Base-by-base conservation (phyloP, 2,329 filamentous ascomycete genomes). In the Aureobasidium sp. region DNA sequence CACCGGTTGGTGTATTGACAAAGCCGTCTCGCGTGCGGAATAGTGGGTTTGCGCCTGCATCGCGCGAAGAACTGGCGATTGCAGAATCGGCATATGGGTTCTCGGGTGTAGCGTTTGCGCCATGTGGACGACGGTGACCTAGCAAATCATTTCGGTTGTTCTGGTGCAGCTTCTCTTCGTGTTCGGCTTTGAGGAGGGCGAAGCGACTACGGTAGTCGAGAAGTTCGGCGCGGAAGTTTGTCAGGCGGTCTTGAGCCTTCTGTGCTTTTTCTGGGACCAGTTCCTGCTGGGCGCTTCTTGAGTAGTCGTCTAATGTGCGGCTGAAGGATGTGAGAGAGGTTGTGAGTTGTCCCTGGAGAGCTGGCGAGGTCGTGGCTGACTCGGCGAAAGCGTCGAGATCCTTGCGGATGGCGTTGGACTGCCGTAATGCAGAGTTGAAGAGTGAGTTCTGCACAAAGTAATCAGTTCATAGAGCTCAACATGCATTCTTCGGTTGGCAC, bases 241-340 rank as follows among this genome's bases (percentile, higher is more conserved):
- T 89, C 63, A 96, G 82, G 48, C 94, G 85, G 71, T 95, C 91
- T 66, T 85, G 81, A 1, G 93, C 94, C 71, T 97, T 96, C 63
- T 94, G 88, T 68, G 96, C 90, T 76, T 97, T 99, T 63, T 90
- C 88, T 5, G 89, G 83, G 62, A 96, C 92, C 36, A 96, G 85
- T 75, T 99, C 94, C 69, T 93, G 89, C 66, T 90, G 89, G 1
- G 92, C 88, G 34, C 96, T 85, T 61, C 83, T 83, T 69, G 88
- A 85, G 79, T 99, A 99, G 72, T 97, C 92, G 77, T 97, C 92
- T 66, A 99, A 82, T 0, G 91, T 96, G 64, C 94, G 90, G 50
- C 89, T 85, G 74, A 99, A 91, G 63, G 91, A 86, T 47, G 89
- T 86, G 34, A 95, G 78, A 15, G 89, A 89, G 25, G 86, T 87